Evolutionary conservation across 1,284 basidiomycete species (phyloP).

Genomic region (Apiotrichum montevideense): DNA sequence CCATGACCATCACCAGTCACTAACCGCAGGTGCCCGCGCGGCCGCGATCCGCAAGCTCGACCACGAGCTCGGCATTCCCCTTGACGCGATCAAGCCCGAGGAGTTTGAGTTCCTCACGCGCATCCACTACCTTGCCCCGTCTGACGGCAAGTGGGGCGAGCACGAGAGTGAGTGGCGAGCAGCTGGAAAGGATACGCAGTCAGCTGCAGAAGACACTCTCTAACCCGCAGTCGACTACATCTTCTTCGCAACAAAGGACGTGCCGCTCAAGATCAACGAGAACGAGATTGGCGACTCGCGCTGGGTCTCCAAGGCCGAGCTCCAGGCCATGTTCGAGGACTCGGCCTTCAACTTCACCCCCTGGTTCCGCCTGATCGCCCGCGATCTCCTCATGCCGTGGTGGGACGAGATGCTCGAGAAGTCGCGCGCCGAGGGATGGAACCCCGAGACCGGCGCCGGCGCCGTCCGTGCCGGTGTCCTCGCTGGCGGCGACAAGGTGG

Average conservation of each 20-base stretch:
- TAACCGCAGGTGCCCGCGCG: conserved; percentile 57
- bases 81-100: conserved; percentile 60
- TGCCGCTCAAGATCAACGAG: conserved; percentile 71
- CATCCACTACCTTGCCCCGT: conserved; percentile 96
- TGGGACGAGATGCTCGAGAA: conserved; percentile 80
- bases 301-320: conserved; percentile 85
- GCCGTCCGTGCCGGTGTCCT: conserved; percentile 34
- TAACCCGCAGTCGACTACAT: conserved; percentile 84
- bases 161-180: conserved; percentile 72
- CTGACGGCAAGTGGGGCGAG: conserved; percentile 91
- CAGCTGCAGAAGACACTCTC: neutral
- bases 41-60: conserved; percentile 93
- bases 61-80: conserved; percentile 92
- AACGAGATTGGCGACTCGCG: conserved; percentile 91
- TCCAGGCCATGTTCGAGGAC: conserved; percentile 84
- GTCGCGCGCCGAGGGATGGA: conserved; percentile 54
- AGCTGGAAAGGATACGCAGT: no score
- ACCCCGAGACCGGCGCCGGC: conserved; percentile 50
- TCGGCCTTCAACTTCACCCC: conserved; percentile 82
- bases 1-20: no score
- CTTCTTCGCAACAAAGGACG: conserved; percentile 84
- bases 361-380: conserved; percentile 98
- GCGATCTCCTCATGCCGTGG: conserved; percentile 96
- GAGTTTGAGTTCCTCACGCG: conserved; percentile 91
- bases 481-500: conserved; percentile 47